Evolutionary conservation across 352 stramenopile species (phyloP), one percentile per base, ranked within the genome.

Genomic region (Aphanomyces invadans): DNA sequence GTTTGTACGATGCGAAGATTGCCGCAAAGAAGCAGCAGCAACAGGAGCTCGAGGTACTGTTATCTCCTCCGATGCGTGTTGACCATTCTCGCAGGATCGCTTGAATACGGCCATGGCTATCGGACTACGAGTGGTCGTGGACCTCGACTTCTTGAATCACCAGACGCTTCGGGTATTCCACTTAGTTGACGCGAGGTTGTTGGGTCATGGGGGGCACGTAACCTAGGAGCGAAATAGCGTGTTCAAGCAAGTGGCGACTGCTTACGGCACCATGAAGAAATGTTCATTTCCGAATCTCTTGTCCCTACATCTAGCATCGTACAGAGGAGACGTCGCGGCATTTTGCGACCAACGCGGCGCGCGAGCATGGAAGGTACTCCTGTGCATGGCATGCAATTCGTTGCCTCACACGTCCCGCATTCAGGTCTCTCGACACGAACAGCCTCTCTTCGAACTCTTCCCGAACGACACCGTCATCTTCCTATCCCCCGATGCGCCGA

Each of bases 401-500:
- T n/a, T n/a, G n/a, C n/a, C n/a, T n/a, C n/a, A n/a, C n/a, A n/a
- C n/a, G n/a, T n/a, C n/a, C n/a, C n/a, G n/a, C n/a, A 62, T 33
- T 23, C 5, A 63, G 26, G 49, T 31, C 11, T 68, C 63, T 1
- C 69, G 72, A 25, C 76, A 89, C 48, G 64, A 79, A 26, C 70
- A 74, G 45, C 61, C 80, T 0, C 19, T 95, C 4, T 68, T 90
- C 7, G 33, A 77, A 1, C 46, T 89, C 19, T 92, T 90, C 38
- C 15, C 53, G 3, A 26, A 60, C n/a, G 26, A 78, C 5, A 51
- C 87, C 36, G 65, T 95, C 32, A 67, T 96, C 7, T 93, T 95
- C 54, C 62, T 96, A 19, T 93, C 85, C 0, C 87, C 88, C 3
- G 88, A 96, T 60, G 83, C 86, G n/a, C 66, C 79, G 0, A 76